A percentile compares a stretch with the other conserved stretches of the same genome.
Evolutionary conservation across 768 basidiomycete genomes (phyloP).

Genomic region (Mycena kentingensis): DNA sequence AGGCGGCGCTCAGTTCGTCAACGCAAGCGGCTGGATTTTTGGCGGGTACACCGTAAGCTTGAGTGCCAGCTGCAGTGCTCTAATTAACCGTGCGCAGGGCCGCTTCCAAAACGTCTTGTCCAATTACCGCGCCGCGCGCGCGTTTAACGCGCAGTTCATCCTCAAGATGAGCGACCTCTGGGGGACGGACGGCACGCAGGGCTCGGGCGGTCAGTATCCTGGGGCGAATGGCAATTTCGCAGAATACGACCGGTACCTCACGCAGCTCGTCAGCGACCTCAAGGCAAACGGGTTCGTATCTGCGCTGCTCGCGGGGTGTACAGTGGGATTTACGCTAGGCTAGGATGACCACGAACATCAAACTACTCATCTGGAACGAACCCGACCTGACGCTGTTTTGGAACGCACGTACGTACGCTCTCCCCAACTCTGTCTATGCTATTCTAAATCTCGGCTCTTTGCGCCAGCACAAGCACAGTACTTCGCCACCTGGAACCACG

Average conservation of each 20-base stretch:
- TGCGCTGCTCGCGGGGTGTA: neutral
- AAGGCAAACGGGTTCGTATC: constrained; percentile 23
- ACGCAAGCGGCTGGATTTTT: constrained; percentile 22
- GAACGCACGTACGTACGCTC: constrained; percentile 18
- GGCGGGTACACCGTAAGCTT: constrained; percentile 17
- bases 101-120: constrained; percentile 25
- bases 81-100: neutral
- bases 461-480: constrained; percentile 19
- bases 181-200: constrained; percentile 27
- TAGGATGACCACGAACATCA: constrained; percentile 24
- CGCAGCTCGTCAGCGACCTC: constrained; percentile 22
- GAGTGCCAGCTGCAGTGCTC: neutral
- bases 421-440: neutral
- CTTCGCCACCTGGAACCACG: constrained; percentile 21
- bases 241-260: constrained; percentile 23
- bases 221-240: constrained; percentile 14
- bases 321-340: neutral
- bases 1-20: constrained; percentile 22
- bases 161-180: constrained; percentile 27
- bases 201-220: constrained; percentile 20
- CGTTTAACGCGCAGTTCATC: constrained; percentile 23
- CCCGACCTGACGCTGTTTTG: constrained; percentile 22
- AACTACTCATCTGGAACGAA: constrained; percentile 26
- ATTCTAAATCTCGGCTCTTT: neutral
- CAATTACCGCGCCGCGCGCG: constrained; percentile 24